phyloP scores from a whole-genome alignment of 2,329 filamentous ascomycete genomes.

The Erysiphe pulchra region DNA sequence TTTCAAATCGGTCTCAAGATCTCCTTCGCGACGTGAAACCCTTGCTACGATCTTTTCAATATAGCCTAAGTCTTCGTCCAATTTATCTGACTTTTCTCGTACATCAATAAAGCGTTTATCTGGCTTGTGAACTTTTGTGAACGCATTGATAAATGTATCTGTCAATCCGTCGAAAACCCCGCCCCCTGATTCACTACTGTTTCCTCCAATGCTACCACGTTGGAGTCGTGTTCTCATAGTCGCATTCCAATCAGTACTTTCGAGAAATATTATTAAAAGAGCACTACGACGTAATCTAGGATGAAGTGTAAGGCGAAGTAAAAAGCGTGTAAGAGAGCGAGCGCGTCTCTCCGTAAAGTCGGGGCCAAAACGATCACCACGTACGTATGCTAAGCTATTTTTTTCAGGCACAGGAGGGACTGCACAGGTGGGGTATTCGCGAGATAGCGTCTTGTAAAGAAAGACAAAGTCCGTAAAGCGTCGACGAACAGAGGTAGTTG shows the following conservation, averaged over 20 bases:
- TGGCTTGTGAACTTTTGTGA: constrained; percentile 85
- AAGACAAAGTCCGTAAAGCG: constrained; percentile 97
- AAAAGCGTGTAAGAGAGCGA: constrained; percentile 75
- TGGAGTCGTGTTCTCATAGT: constrained; percentile 63
- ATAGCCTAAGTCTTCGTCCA: constrained; percentile 77
- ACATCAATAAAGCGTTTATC: constrained; percentile 90
- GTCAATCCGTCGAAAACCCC: constrained; percentile 88
- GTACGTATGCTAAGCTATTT: constrained; percentile 97
- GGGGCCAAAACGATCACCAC: constrained; percentile 76
- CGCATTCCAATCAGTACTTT: constrained; percentile 87
- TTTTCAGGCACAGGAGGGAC: constrained; percentile 92
- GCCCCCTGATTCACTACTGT: constrained; percentile 22
- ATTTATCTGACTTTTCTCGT: constrained; percentile 71
- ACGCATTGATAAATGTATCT: constrained; percentile 90
- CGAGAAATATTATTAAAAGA: constrained; percentile 71
- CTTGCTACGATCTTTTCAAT: constrained; percentile 91
- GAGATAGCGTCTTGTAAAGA: constrained; percentile 68
- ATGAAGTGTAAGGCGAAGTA: constrained; percentile 65
- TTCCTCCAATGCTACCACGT: constrained; percentile 26
- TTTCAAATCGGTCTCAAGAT: constrained; percentile 67
- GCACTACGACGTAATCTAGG: constrained; percentile 64
- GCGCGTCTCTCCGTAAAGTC: constrained; percentile 81
- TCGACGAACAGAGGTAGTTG: constrained; percentile 54
- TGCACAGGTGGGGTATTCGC: constrained; percentile 74
- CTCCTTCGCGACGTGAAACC: constrained; percentile 64